phyloP scores from a whole-genome alignment of 2,329 filamentous ascomycete species.

The Nemania sp. region DNA sequence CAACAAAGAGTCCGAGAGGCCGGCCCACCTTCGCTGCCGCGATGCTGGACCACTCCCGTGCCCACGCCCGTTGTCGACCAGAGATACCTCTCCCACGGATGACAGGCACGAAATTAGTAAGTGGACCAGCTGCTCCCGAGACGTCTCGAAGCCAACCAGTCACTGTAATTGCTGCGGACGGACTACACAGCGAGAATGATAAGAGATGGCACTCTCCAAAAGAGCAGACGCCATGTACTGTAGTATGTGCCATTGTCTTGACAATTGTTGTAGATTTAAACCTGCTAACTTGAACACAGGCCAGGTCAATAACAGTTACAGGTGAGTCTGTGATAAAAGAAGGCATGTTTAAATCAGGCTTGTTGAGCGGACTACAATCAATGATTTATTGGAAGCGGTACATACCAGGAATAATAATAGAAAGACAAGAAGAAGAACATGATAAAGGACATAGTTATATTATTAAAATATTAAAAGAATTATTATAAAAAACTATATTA shows the following conservation, averaged over 20 bases:
- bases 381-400: conserved; percentile 53
- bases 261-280: not conserved
- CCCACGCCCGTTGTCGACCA: conserved; percentile 34
- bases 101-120: conserved; percentile 49
- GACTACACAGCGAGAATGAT: not conserved
- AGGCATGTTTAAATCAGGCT: conserved; percentile 20
- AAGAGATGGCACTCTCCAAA: not conserved
- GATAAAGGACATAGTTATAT: not conserved
- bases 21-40: conserved; percentile 46
- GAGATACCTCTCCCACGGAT: conserved; percentile 7
- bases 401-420: too few relatives aligned
- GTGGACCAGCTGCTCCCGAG: conserved; percentile 60
- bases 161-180: conserved; percentile 12
- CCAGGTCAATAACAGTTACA: conserved; percentile 36
- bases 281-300: conserved; percentile 21
- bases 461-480: not conserved
- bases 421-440: not conserved
- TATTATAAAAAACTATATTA: not conserved
- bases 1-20: conserved; percentile 10
- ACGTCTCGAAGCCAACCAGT: conserved; percentile 49
- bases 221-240: conserved; percentile 12
- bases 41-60: conserved; percentile 48
- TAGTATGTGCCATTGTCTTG: conserved; percentile 11
- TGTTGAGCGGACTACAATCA: conserved; percentile 46
- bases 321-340: conserved; percentile 35